Evolutionary conservation across 768 basidiomycete genomes (phyloP), one percentile per base, ranked within the genome.

Genomic region (Tephrocybe sp.): DNA sequence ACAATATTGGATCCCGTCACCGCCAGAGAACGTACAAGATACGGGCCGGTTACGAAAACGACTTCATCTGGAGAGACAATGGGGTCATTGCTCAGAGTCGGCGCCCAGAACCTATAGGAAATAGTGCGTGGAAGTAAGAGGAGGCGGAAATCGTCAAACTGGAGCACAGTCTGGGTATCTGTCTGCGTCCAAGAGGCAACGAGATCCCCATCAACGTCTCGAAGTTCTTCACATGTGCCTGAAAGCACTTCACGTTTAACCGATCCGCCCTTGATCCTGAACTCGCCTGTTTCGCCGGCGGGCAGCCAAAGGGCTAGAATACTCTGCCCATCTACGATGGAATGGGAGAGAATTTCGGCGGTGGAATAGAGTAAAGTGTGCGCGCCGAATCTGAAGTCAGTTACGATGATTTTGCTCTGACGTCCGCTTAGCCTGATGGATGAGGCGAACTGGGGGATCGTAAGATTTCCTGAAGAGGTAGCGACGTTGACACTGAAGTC

Each of bases 391-490:
- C 11, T 36, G 21, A 51, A 51, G 30, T 51, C 49, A 1, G 49
- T 51, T 30, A 51, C 49, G 15, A 51, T 15, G 22, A 51, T 39
- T n/a, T 51, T 51, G 37, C 49, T 51, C 35, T 51, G 49, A 15
- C 49, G 42, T 18, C 49, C 49, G 19, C 42, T 44, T 5, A 51
- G 36, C n/a, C 49, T 16, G 9, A 44, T 26, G 16, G 49, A 42
- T 8, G 42, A n/a, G 30, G 42, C 34, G 36, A 51, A 51, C 25
- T 51, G 49, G 16, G 49, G 49, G 12, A 51, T 22, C 4, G 49
- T 51, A 16, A 51, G 9, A n/a, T 51, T 51, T n/a, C 49, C 49
- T 11, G 32, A 15, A 12, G 49, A 44, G 8, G 49, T 51, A 1
- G 43, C 35, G n/a, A 51, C 28, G 9, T 51, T 28, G 25, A 51